Base-by-base conservation (phyloP, 768 basidiomycete genomes). In the Trametes gibbosa region DNA sequence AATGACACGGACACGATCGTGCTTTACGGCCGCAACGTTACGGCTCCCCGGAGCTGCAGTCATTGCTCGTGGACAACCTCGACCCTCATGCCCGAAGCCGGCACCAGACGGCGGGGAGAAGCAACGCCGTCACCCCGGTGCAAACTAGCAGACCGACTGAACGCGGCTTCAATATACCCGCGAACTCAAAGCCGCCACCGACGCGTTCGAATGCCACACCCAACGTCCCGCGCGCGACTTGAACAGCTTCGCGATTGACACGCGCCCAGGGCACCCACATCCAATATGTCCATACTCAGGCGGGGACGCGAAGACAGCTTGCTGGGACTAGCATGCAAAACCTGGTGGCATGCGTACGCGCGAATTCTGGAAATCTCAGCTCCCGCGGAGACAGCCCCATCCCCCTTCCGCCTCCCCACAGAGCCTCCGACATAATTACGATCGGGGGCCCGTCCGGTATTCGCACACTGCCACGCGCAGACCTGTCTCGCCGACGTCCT, bases 241-340 rank as follows among this genome's bases (percentile, higher is more conserved):
- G 21, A 25, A 24, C 37, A 5, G 39, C 27, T 39, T 37, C 37
- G 46, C 2, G 25, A 23, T 40, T 27, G 55, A 47, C 55, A 56
- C 16, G 55, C 55, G 55, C 40, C 47, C 55, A 56, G 55, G 55
- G 55, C 55, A 32, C 47, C 21, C 47, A 24, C 14, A 10, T 41
- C 47, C 55, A 56, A 56, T 56, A 39, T 56, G 37, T 37, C 55
- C 39, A 56, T 49, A 56, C 42, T n/a, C 48, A 40, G 55, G 29
- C 14, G 29, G 27, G 46, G 37, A 41, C 47, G n/a, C 37, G 47
- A 41, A 42, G 45, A 21, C 7, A 23, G 41, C 39, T 8, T 21
- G 21, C 37, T 48, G 45, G 23, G 8, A 37, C 54, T 47, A 40
- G 46, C 54, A 48, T 10, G 21, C 46, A 7, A n/a, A 48, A 41